phyloP scores from a whole-genome alignment of 306 rosid genomes.

The Begonia masoniana region DNA sequence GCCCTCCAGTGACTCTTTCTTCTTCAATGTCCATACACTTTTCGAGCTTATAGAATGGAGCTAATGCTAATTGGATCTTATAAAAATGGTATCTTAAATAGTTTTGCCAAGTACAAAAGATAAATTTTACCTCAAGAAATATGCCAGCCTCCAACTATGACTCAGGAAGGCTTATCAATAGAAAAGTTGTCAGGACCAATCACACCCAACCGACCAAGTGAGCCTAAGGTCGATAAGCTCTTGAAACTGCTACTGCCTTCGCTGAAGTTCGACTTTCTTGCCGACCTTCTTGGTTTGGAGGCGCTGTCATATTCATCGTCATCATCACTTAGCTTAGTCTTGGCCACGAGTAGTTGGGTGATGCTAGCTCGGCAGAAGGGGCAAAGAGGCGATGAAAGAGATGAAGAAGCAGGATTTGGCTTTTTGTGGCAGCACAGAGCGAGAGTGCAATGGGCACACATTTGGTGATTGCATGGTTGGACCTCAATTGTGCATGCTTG shows the following conservation, averaged over 20 bases:
- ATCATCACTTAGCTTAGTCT: conserved; percentile 28
- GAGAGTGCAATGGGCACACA: conserved; percentile 83
- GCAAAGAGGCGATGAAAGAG: conserved; percentile 46
- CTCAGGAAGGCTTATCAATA: conserved; percentile 21
- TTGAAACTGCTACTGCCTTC: conserved; percentile 93
- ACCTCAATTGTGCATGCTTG: conserved; percentile 81
- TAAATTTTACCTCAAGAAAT: not conserved
- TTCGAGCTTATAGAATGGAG: no score
- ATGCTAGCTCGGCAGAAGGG: conserved; percentile 78
- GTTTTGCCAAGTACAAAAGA: no score
- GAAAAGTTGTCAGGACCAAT: conserved; percentile 3
- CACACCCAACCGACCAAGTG: conserved; percentile 50
- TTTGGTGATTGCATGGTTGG: conserved; percentile 78
- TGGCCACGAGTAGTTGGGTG: conserved; percentile 44
- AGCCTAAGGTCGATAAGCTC: conserved; percentile 61
- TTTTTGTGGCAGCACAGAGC: conserved; percentile 90
- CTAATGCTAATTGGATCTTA: no score
- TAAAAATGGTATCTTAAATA: no score
- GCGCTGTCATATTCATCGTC: conserved; percentile 42
- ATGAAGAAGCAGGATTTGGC: conserved; percentile 34
- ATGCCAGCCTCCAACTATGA: conserved; percentile 8
- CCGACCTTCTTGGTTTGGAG: conserved; percentile 54
- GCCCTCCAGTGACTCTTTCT: no score
- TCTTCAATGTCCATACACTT: no score
- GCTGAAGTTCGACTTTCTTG: conserved; percentile 64